Base-by-base conservation (phyloP, 345 rosid genomes). In the Populus ilicifolia region DNA sequence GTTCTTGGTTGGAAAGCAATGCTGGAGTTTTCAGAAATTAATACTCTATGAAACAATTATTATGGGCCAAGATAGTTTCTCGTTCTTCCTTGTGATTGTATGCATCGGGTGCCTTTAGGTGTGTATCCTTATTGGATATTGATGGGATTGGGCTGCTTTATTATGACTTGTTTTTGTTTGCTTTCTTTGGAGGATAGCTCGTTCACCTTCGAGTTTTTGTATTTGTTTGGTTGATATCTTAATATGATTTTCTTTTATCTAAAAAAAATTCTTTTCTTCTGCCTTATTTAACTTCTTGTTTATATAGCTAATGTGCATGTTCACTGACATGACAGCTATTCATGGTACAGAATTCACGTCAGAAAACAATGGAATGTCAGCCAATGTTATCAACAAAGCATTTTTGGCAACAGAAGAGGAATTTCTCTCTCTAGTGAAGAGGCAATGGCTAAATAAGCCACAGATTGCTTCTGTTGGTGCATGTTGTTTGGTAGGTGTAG, bases 381-480 rank as follows among this genome's bases (percentile, higher is more conserved):
- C 93, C 7, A 91, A 93, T 78, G 95, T 88, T 27, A 92, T 96
- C 71, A 92, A 80, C 63, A 88, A 87, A 84, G 98, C 97, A 23
- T 94, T 92, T 80, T 84, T 92, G 74, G 91, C 89, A 21, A 96
- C 99, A 0, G 98, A 96, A 82, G 98, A 91, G 65, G 98, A 90
- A 67, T 96, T 96, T 83, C 98, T 96, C 33, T 82, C 84, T 72
- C 73, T 92, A 44, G 98, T 96, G 36, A 80, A 76, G 84, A 90
- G 83, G 74, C 86, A 91, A 59, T 96, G 98, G 97, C 82, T 73
- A 46, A 79, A 0, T 20, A 92, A 84, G 80, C 98, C 99, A 12
- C 93, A 90, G 83, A 88, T 96, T 73, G 99, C 99, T 79, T 91
- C 98, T 63, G 97, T 89, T 48, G 99, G 99, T 29, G 84, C 99